Conservation (phyloP, 768 basidiomycete genomes). For the Suillus subluteus region DNA sequence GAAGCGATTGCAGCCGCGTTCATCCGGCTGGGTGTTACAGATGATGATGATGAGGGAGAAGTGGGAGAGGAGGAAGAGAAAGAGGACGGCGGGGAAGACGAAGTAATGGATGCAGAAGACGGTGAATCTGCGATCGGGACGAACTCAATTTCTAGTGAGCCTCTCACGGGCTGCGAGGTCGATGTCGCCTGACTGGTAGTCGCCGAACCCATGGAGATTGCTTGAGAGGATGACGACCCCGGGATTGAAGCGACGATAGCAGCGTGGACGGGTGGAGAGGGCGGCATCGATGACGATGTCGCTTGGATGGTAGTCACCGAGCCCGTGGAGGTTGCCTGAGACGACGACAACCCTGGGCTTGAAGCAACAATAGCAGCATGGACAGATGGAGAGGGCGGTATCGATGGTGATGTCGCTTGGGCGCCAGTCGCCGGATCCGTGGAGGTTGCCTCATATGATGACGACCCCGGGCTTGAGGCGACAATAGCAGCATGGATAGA, state of each 20-base stretch:
- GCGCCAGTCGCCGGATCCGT: neutral
- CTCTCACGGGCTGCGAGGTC: conserved; percentile 1
- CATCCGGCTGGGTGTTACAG: conserved; percentile 7
- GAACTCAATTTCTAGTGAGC: conserved; percentile 28
- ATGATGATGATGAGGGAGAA: conserved; percentile 7
- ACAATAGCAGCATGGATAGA: neutral
- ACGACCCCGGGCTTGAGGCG: neutral
- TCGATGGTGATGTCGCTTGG: conserved; percentile 1
- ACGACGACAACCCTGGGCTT: neutral
- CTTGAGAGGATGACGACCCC: neutral
- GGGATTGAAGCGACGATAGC: neutral
- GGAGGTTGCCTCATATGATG: neutral
- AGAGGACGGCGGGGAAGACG: neutral
- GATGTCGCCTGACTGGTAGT: conserved; percentile 7
- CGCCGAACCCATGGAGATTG: neutral
- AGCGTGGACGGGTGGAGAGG: neutral
- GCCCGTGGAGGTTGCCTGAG: neutral
- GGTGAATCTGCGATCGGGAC: conserved; percentile 17
- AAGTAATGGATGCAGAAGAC: neutral
- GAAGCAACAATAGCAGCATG: neutral
- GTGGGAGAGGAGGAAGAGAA: conserved; percentile 3
- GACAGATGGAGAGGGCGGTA: neutral
- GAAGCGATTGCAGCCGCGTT: conserved; percentile 27
- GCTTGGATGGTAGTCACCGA: conserved; percentile 2
- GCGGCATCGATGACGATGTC: neutral